Base-by-base conservation (phyloP, 495 filamentous ascomycete species). In the Hyaloscypha variabilis region DNA sequence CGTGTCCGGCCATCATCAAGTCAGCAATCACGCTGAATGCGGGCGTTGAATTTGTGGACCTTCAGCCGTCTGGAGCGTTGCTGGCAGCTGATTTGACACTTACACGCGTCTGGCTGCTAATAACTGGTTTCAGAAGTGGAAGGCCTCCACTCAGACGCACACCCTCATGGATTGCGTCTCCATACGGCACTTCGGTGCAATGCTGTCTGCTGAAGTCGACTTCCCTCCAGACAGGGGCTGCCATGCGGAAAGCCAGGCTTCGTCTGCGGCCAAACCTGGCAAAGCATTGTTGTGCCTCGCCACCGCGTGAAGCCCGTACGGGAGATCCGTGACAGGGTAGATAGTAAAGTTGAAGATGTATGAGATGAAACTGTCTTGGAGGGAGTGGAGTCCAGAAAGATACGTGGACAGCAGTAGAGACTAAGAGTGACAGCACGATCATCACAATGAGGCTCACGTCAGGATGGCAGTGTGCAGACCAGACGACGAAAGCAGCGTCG, bases 81-180 rank as follows among this genome's bases (percentile, higher is more conserved):
- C 60, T 60, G 55, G 52, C 21, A 19, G 39, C 21, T 63, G 53
- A 67, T 67, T 67, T 63, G 60, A 60, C 28, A 21, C 60, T 17
- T 64, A 64, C 60, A 64, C 59, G 59, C 65, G 60, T 63, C 65
- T 58, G 49, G 36, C 60, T 46, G 36, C 8, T n/a, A n/a, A 6
- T 34, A 21, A 49, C 29, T 36, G 54, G 65, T 67, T 67, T 67
- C 65, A 67, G 65, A 56, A 67, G 54, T 26, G 30, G 26, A 63
- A 8, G 34, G 52, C 26, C 26, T 62, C 55, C 57, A 60, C 42
- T 55, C 4, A 55, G 54, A 34, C 21, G 54, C 11, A 17, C 39
- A 1, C 11, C 31, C 21, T 46, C 19, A 3, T 49, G 51, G 36
- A 53, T 24, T n/a, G 17, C 28, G 21, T 61, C 64, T 66, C 64